Percentiles rank a stretch among this genome's conserved stretches.
phyloP scores from a whole-genome alignment of 176 grass and related monocot genomes.

The Tillandsia leiboldiana region DNA sequence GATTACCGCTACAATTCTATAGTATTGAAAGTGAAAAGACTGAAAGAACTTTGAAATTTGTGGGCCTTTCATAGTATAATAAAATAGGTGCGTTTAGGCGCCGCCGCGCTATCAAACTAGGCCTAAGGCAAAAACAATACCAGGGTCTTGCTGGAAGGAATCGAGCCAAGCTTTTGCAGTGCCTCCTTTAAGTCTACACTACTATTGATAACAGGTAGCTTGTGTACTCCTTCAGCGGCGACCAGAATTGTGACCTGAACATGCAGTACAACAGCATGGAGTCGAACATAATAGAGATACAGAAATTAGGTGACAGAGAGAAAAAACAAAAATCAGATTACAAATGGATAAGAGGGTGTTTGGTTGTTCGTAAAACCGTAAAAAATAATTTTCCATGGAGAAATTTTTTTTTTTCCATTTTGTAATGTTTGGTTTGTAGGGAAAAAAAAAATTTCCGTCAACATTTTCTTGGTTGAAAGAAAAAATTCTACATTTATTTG shows the following conservation, averaged over 20 bases:
- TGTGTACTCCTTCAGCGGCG: constrained; percentile 72
- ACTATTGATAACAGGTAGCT: constrained; percentile 81
- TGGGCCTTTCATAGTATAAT: no score
- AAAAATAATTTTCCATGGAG: no score
- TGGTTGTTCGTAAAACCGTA: no score
- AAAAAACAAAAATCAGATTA: constrained; percentile 15
- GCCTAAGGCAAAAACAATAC: constrained; percentile 32
- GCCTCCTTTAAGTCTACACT: constrained; percentile 68
- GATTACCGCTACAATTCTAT: no score
- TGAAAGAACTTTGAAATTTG: no score
- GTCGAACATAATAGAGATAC: background rate
- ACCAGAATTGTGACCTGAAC: constrained; percentile 81
- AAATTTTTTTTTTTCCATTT: no score
- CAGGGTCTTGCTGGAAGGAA: constrained; percentile 82
- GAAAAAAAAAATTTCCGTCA: no score
- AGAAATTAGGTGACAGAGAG: background rate
- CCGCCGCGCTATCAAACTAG: constrained; percentile 2
- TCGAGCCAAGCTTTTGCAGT: constrained; percentile 70
- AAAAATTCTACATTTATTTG: no score
- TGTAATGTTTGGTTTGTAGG: no score
- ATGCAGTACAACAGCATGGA: constrained; percentile 1
- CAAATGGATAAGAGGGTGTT: background rate
- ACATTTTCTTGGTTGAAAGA: no score
- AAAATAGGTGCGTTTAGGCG: no score
- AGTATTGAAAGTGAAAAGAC: no score